A percentile compares a stretch with the other conserved stretches of the same genome.
Evolutionary conservation across 306 rosid species (phyloP).

Genomic region (Begonia loranthoides): DNA sequence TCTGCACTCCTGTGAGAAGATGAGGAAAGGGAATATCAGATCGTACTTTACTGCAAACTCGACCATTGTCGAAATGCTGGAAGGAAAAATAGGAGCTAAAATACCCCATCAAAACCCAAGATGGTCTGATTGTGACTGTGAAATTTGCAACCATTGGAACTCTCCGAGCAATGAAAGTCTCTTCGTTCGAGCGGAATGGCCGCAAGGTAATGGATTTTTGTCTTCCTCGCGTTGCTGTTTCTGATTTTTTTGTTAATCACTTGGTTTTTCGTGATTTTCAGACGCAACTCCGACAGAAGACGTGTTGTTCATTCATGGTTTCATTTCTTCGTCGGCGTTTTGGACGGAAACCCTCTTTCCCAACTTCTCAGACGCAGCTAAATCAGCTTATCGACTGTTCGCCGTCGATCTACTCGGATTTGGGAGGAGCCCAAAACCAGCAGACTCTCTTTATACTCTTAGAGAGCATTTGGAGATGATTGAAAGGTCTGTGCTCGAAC

Average conservation of each 20-base stretch:
- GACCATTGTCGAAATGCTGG: conserved; percentile 69
- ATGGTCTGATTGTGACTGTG: conserved; percentile 93
- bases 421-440: conserved; percentile 88
- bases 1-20: neutral
- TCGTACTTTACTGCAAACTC: conserved; percentile 39
- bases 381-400: conserved; percentile 46
- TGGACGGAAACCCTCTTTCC: conserved; percentile 94
- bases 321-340: conserved; percentile 76
- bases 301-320: conserved; percentile 85
- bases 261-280: too few relatives aligned
- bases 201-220: conserved; percentile 28
- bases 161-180: conserved; percentile 40
- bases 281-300: conserved; percentile 20
- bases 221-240: neutral
- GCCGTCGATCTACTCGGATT: conserved; percentile 89
- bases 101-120: conserved; percentile 30
- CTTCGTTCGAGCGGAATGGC: conserved; percentile 44
- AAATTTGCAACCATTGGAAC: conserved; percentile 50
- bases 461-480: conserved; percentile 82
- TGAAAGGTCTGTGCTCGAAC: conserved; percentile 56
- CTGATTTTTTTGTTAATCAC: too few relatives aligned
- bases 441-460: conserved; percentile 64
- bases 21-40: conserved; percentile 12
- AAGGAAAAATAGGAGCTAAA: conserved; percentile 37
- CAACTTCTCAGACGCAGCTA: conserved; percentile 34